These are phyloP conservation scores for Gonium pectorale DNA, from an alignment of 139 green algal genomes.

Conservation along the genomic window DNA sequence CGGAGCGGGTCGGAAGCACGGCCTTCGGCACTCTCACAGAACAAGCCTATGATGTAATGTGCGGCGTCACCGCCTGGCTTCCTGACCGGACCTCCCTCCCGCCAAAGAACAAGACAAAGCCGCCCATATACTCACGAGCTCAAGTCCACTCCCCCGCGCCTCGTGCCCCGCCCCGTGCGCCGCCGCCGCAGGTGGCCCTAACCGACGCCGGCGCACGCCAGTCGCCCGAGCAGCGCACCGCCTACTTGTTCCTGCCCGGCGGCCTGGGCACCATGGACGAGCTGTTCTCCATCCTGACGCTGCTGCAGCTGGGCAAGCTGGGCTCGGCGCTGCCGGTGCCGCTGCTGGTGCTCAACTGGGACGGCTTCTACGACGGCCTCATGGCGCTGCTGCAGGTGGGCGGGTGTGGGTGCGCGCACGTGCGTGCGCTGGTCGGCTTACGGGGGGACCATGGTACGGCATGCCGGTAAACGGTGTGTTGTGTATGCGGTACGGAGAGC, in stretches of 20 bases:
- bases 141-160: neutral
- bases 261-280: conserved; percentile 63
- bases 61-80: no score
- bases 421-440: no score
- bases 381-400: conserved; percentile 58
- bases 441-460: no score
- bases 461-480: no score
- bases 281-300: conserved; percentile 39
- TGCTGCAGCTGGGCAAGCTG: conserved; percentile 50
- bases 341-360: conserved; percentile 65
- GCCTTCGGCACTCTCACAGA: no score
- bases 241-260: conserved; percentile 83
- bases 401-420: neutral
- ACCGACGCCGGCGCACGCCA: conserved; percentile 29
- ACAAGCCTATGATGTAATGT: no score
- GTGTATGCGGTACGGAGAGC: no score
- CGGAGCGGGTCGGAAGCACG: no score
- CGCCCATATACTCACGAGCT: no score
- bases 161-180: neutral
- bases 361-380: conserved; percentile 72
- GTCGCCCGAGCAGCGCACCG: conserved; percentile 57
- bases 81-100: no score
- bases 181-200: conserved; percentile 18
- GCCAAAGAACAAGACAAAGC: no score
- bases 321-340: conserved; percentile 39